phyloP scores from a whole-genome alignment of 257 asterid species.

The Catharanthus roseus region DNA sequence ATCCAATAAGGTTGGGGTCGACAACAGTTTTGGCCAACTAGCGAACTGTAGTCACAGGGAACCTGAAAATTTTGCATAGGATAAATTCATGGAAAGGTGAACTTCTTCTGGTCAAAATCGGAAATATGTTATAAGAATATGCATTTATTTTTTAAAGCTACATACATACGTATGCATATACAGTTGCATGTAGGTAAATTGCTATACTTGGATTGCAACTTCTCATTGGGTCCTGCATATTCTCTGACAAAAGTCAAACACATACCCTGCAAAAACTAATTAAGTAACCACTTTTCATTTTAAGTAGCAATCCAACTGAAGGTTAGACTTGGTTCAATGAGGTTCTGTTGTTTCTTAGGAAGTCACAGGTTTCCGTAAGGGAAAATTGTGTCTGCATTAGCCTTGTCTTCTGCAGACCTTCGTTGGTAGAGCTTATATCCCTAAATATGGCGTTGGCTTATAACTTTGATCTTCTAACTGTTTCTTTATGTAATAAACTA shows the following conservation, averaged over 20 bases:
- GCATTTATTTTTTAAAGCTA: not conserved
- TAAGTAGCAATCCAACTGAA: no score
- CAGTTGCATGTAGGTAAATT: not conserved
- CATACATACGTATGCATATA: not conserved
- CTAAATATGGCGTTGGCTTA: no score
- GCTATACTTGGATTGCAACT: no score
- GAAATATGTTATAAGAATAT: not conserved
- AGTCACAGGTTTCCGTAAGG: not conserved
- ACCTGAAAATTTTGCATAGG: not conserved
- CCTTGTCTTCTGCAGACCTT: not conserved
- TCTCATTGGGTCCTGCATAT: no score
- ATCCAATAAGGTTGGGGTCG: no score
- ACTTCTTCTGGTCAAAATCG: not conserved
- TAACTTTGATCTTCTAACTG: no score
- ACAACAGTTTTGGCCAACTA: not conserved
- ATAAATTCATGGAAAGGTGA: not conserved
- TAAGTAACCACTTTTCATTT: no score
- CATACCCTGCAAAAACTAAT: no score
- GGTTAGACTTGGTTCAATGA: not conserved
- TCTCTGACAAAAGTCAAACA: no score
- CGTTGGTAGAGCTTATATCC: no score
- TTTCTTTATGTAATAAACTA: no score
- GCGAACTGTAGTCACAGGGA: not conserved
- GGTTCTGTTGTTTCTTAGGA: not conserved
- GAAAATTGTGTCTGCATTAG: not conserved